A percentile compares a stretch with the other conserved stretches of the same genome.
Conservation (phyloP, 2,329 filamentous ascomycete genomes). For the Penicillium expansum region DNA sequence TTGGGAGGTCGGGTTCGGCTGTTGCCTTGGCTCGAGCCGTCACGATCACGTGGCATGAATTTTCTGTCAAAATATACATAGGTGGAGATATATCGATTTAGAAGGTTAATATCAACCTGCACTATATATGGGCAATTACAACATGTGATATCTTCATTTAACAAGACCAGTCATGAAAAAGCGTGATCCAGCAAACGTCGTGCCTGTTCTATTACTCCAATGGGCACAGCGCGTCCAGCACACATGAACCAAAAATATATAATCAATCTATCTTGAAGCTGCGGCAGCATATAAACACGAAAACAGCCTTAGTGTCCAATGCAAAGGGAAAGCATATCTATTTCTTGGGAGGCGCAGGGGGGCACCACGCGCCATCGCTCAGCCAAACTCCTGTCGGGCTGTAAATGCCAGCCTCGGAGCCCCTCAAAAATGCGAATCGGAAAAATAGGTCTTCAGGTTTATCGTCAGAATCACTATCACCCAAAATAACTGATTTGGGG, state of each 20-base stretch:
- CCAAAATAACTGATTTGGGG: conserved; percentile 10
- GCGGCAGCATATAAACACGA: neutral
- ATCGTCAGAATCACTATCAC: conserved; percentile 25
- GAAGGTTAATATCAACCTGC: neutral
- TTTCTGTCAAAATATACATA: neutral
- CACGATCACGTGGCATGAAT: conserved; percentile 7
- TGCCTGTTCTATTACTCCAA: conserved; percentile 4
- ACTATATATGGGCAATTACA: neutral
- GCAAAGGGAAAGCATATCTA: conserved; percentile 12
- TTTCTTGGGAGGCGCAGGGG: conserved; percentile 27
- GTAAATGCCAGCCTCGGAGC: conserved; percentile 41
- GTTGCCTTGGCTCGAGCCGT: neutral
- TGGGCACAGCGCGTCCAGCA: conserved; percentile 21
- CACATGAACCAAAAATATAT: conserved; percentile 15
- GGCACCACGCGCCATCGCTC: conserved; percentile 37
- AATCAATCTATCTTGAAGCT: conserved; percentile 13
- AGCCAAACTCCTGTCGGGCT: conserved; percentile 42
- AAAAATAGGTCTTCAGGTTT: conserved; percentile 46
- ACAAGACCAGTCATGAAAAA: conserved; percentile 5
- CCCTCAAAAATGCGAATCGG: conserved; percentile 47
- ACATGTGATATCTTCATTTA: conserved; percentile 14
- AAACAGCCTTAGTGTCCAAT: neutral
- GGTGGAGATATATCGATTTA: neutral
- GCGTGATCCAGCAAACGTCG: neutral
- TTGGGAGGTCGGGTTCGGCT: neutral